Conservation (phyloP, 2,329 filamentous ascomycete genomes). For the Diaporthe ilicicola region DNA sequence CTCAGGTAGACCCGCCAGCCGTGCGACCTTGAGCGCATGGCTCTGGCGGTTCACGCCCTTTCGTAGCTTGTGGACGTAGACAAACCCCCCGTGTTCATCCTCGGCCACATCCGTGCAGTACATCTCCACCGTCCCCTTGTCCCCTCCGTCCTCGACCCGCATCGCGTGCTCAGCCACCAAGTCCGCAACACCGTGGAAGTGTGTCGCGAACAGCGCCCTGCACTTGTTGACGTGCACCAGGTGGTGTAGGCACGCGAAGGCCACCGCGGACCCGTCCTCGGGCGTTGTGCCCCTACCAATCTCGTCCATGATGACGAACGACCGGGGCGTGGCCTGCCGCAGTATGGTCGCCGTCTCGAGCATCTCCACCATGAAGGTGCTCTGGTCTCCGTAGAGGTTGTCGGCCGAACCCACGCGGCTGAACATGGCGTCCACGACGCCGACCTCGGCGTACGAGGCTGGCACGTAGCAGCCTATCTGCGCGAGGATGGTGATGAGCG, state of each 20-base stretch:
- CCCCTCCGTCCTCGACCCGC: slow-evolving; percentile 42
- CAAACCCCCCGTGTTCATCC: slow-evolving; percentile 74
- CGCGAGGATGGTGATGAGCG: slow-evolving; percentile 90
- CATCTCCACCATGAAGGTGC: slow-evolving; percentile 99
- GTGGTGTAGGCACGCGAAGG: slow-evolving; percentile 88
- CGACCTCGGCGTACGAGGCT: slow-evolving; percentile 83
- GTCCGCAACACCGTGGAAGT: slow-evolving; percentile 88
- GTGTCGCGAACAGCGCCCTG: slow-evolving; percentile 89
- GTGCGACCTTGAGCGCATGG: slow-evolving; percentile 95
- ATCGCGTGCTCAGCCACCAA: slow-evolving; percentile 68
- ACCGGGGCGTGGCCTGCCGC: slow-evolving; percentile 80
- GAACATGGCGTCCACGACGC: slow-evolving; percentile 95
- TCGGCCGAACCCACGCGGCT: slow-evolving; percentile 93
- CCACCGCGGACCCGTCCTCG: slow-evolving; percentile 88
- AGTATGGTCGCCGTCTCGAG: slow-evolving; percentile 93
- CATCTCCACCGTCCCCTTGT: slow-evolving; percentile 63
- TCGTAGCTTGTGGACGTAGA: slow-evolving; percentile 84
- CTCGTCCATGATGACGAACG: slow-evolving; percentile 98
- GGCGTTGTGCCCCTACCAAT: slow-evolving; percentile 94
- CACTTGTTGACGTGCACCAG: slow-evolving; percentile 80
- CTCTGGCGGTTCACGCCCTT: slow-evolving; percentile 85
- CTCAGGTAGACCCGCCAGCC: slow-evolving; percentile 82
- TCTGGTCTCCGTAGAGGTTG: slow-evolving; percentile 93
- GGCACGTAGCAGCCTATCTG: slow-evolving; percentile 95
- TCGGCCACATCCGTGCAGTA: slow-evolving; percentile 94